Evolutionary conservation across 768 basidiomycete species (phyloP), one percentile per base, ranked within the genome.

Genomic region (Hygrophorus russula): DNA sequence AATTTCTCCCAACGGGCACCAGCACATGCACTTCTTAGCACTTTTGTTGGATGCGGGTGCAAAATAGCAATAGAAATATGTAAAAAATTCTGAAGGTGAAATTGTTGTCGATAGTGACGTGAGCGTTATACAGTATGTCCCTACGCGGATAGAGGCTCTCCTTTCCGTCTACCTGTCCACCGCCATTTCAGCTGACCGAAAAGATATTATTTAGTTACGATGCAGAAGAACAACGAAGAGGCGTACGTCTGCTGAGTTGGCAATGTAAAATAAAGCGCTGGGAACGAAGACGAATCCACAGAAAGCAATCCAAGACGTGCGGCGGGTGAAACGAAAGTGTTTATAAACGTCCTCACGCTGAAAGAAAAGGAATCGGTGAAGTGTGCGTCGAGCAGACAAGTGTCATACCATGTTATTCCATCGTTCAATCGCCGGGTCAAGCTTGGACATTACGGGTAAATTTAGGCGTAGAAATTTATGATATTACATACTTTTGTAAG

Each of bases 1-100:
- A 74, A 96, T 53, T 72, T 84, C 56, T 82, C 89, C 18, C 93
- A 96, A 59, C 74, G 81, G 40, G 91, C 91, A 15, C 91, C 93
- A 1, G 91, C 83, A 33, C 91, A 98, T 60, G 88, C 90, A 1
- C 64, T 98, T 34, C 63, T 98, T 45, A 92, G 88, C 52, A 82
- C 87, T 6, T 63, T 91, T 18, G 72, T 98, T 9, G 90, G 85
- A 2, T 72, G 67, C 3, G 91, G 91, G 2, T 98, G 93, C 62
- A 87, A 83, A 61, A 67, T 80, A 17, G 93, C 93, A 10, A 94
- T 98, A 63, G 81, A 84, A 59, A 58, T 93, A 41, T 92, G 88
- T 67, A 92, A 86, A 66, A 70, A 79, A 53, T 57, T 94, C 43
- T 96, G 67, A 65, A 51, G 15, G 28, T 17, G 14, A 43, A n/a